Base-by-base conservation (phyloP, 768 basidiomycete genomes). In the Boletales sp. region DNA sequence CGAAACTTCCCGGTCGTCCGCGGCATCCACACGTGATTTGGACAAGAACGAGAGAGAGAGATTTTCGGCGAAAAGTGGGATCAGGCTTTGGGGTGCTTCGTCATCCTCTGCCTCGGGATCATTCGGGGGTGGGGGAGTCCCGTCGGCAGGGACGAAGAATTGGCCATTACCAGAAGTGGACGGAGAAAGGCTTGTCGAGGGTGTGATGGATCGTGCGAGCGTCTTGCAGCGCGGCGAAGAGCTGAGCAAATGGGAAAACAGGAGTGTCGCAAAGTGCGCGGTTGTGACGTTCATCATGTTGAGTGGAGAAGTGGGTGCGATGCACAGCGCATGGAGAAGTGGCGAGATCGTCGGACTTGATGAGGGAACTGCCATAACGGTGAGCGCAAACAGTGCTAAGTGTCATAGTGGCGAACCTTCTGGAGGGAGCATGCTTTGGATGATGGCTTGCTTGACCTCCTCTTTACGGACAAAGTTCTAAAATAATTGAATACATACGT, bases 1-100 rank as follows among this genome's bases (percentile, higher is more conserved):
- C 43, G 87, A 74, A 13, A 81, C 77, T 58, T 94, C 90, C 40
- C 76, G 75, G 35, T 82, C 82, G 56, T 86, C 75, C 11, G 82
- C 72, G 12, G 31, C 8, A 12, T 69, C 64, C 12, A 59, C 59
- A 31, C 90, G 76, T 8, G 81, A 81, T 19, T 87, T 82, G 24
- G 86, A 87, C 40, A 98, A 69, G 56, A 94, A 79, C 2, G 91
- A 83, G 48, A 98, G 75, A 36, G 94, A 91, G 19, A 98, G 72
- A 64, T 97, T 93, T 52, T 97, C 97, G 39, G 85, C 84, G 17
- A 98, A 72, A n/a, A 87, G 79, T 47, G 91, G 86, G 10, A 99
- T 76, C 32, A 99, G 72, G 1, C 80, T 81, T 56, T 90, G 85
- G 17, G 82, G 81, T 21, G 70, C 76, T 29, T 84, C 84, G 43